phyloP scores from a whole-genome alignment of 441 rosid species.

The Macaranga tanarius region DNA sequence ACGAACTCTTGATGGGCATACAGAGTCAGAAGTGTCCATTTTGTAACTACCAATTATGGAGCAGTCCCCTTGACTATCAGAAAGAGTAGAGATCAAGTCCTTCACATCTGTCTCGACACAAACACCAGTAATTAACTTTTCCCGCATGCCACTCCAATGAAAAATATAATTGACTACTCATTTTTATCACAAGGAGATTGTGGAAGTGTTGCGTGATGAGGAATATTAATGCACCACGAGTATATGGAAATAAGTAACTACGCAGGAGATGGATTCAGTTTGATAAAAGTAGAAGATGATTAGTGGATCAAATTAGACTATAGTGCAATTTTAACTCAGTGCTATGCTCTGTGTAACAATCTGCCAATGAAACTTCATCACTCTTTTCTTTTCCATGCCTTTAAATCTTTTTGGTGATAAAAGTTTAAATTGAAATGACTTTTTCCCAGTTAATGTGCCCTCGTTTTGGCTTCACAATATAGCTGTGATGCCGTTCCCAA shows the following conservation, averaged over 20 bases:
- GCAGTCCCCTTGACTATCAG: conserved; percentile 83
- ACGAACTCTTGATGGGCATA: conserved; percentile 91
- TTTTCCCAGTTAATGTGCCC: no score
- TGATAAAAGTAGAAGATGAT: neutral
- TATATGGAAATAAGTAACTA: neutral
- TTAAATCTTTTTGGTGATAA: neutral
- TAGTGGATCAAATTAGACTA: neutral
- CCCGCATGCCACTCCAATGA: neutral
- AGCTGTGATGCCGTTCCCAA: neutral
- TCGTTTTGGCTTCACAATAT: neutral
- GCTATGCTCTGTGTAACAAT: neutral
- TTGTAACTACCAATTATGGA: conserved; percentile 73
- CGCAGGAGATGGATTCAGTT: neutral
- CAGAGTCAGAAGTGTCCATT: conserved; percentile 65
- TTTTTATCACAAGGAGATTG: conserved; percentile 1
- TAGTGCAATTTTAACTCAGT: neutral
- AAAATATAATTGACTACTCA: neutral
- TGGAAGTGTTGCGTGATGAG: neutral
- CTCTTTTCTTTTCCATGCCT: neutral
- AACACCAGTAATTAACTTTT: conserved; percentile 1
- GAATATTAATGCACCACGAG: neutral
- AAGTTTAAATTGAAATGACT: neutral
- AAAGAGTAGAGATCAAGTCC: conserved; percentile 82
- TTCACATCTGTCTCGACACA: conserved; percentile 66
- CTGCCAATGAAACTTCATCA: neutral